These are phyloP conservation scores for Boletus pseudopeckii DNA, from an alignment of 768 basidiomycete genomes.

Conservation along the genomic window DNA sequence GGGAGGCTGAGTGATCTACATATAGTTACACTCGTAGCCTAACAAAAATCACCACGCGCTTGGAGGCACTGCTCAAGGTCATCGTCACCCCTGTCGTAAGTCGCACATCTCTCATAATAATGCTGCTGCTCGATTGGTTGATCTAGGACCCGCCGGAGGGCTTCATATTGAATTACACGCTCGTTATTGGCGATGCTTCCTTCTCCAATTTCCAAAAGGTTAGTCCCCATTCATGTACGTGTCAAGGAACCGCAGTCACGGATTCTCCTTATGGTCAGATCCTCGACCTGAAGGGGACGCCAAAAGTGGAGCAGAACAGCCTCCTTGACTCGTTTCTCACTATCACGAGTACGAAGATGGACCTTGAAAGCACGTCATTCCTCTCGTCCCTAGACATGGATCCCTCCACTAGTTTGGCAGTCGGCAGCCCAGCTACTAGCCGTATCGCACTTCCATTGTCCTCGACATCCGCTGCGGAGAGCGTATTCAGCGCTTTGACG, in stretches of 20 bases:
- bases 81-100: conserved; percentile 88
- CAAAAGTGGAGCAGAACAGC: conserved; percentile 80
- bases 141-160: conserved; percentile 86
- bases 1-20: conserved; percentile 11
- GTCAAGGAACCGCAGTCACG: conserved; percentile 10
- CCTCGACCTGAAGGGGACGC: conserved; percentile 91
- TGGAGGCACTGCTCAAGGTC: conserved; percentile 94
- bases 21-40: conserved; percentile 79
- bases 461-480: conserved; percentile 39
- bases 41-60: conserved; percentile 70
- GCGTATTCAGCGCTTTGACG: conserved; percentile 53
- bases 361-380: conserved; percentile 88
- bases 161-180: conserved; percentile 93
- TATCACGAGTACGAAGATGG: conserved; percentile 87
- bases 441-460: conserved; percentile 52
- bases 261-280: conserved; percentile 51
- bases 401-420: conserved; percentile 55
- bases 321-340: conserved; percentile 90
- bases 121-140: background rate
- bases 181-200: conserved; percentile 90
- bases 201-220: conserved; percentile 99
- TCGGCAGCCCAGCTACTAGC: conserved; percentile 65
- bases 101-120: conserved; percentile 6
- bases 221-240: conserved; percentile 1
- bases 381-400: conserved; percentile 96